Evolutionary conservation across 2,329 filamentous ascomycete species (phyloP).

Genomic region (Colletotrichum australisinense): DNA sequence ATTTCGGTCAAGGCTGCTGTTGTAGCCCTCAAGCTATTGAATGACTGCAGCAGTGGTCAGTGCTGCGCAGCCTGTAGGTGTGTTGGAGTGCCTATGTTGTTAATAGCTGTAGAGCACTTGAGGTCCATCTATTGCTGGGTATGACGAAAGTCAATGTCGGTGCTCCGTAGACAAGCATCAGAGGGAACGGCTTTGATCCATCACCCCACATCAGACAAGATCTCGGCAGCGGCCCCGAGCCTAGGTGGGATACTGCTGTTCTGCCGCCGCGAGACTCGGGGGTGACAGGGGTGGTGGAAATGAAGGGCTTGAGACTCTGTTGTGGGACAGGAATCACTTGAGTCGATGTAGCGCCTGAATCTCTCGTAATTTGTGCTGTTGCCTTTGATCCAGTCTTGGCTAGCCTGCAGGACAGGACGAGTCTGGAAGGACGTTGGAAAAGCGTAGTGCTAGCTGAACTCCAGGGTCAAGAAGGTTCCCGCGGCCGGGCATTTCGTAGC

Average conservation of each 20-base stretch:
- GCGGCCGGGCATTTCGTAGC: not conserved
- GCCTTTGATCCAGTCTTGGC: too few relatives aligned
- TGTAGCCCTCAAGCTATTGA: not conserved
- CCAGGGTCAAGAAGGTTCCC: not conserved
- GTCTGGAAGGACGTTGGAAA: constrained; percentile 5
- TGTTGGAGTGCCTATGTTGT: too few relatives aligned
- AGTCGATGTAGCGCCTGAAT: not conserved
- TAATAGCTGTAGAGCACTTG: not conserved
- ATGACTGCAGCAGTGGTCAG: not conserved
- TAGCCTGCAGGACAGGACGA: not conserved
- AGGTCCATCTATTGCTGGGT: too few relatives aligned
- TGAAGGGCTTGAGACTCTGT: not conserved
- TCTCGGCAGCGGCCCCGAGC: not conserved
- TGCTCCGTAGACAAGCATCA: not conserved
- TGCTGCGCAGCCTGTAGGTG: too few relatives aligned
- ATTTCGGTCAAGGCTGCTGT: not conserved
- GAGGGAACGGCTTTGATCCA: not conserved
- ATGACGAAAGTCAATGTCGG: too few relatives aligned
- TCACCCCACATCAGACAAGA: not conserved
- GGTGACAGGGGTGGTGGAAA: not conserved
- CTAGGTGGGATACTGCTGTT: not conserved
- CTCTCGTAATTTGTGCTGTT: not conserved
- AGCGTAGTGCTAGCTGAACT: too few relatives aligned
- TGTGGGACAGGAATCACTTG: not conserved
- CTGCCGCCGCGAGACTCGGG: not conserved